Percentiles rank a stretch among this genome's conserved stretches.
These are phyloP conservation scores for Podospora fimiseda DNA, from an alignment of 495 filamentous ascomycete genomes.

Conservation along the genomic window DNA sequence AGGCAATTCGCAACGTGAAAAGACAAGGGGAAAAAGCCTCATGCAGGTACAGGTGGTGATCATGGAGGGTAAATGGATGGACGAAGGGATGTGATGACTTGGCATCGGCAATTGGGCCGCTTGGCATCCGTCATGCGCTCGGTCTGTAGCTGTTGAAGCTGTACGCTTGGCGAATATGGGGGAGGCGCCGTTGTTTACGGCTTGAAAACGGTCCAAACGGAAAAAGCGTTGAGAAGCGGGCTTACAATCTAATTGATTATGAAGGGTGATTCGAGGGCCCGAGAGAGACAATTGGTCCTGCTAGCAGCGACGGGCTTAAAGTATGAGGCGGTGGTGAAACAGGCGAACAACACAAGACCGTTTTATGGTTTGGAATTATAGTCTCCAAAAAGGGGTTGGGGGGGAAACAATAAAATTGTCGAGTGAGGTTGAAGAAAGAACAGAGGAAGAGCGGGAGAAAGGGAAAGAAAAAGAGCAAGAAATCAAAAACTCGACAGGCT, in stretches of 20 bases:
- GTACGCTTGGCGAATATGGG: too few relatives aligned
- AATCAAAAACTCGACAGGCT: slow-evolving; percentile 5
- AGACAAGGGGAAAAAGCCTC: too few relatives aligned
- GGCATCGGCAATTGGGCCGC: too few relatives aligned
- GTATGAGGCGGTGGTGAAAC: not conserved
- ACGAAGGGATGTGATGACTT: not conserved
- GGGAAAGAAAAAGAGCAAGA: slow-evolving; percentile 12
- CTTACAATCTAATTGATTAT: slow-evolving; percentile 14
- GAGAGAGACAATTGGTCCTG: not conserved
- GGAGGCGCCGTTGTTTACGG: not conserved
- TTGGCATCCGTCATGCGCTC: slow-evolving; percentile 22
- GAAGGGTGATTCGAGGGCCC: too few relatives aligned
- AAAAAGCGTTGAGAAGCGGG: not conserved
- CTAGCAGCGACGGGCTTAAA: not conserved
- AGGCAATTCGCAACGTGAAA: too few relatives aligned
- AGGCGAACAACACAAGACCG: slow-evolving; percentile 33
- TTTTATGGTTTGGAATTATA: slow-evolving; percentile 15
- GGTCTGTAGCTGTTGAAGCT: too few relatives aligned
- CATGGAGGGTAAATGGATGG: too few relatives aligned
- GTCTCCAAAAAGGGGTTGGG: slow-evolving; percentile 13
- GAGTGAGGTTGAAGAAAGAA: slow-evolving; percentile 32
- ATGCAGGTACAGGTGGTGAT: too few relatives aligned
- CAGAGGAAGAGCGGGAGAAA: too few relatives aligned
- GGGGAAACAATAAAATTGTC: slow-evolving; percentile 16
- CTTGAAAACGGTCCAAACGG: slow-evolving; percentile 4